Evolutionary conservation across 75 land plant species (phyloP).

Genomic region (Sequoiadendron giganteum): DNA sequence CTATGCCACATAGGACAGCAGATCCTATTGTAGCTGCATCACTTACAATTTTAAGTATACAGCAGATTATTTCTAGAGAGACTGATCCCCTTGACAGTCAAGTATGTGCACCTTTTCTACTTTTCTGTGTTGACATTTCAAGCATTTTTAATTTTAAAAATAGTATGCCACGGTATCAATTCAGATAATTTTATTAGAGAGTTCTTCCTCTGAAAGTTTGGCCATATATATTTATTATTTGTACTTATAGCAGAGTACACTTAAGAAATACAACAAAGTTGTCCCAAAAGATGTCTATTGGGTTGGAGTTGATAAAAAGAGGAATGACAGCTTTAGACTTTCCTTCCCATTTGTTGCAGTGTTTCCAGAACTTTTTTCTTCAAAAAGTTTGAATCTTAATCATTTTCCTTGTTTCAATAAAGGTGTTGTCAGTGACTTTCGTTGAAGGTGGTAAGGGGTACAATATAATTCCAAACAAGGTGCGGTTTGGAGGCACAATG

Average conservation of each 20-base stretch:
- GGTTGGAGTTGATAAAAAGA: neutral
- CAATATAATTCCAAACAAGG: conserved; percentile 53
- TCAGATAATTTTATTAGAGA: neutral
- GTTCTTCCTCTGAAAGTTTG: neutral
- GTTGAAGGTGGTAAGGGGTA: conserved; percentile 45
- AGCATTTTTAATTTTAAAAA: neutral
- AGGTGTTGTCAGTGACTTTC: conserved; percentile 79
- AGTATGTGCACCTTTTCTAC: conserved; percentile 24
- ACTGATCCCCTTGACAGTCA: conserved; percentile 70
- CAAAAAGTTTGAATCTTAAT: neutral
- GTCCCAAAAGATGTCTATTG: neutral
- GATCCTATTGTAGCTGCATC: conserved; percentile 85
- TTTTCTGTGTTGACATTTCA: neutral
- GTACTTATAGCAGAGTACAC: neutral
- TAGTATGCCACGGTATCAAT: neutral
- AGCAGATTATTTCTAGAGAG: conserved; percentile 80
- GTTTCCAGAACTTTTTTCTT: too few species aligned
- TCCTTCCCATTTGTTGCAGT: too few species aligned
- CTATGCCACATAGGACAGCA: conserved; percentile 44
- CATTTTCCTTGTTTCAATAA: neutral
- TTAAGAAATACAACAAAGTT: too few species aligned
- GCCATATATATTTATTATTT: neutral
- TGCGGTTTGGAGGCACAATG: conserved; percentile 76
- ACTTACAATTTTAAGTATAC: conserved; percentile 67
- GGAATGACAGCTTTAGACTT: too few species aligned